These are phyloP conservation scores for Saccharomyces pastorianus DNA, from an alignment of 1,139 yeast species.

Conservation along the genomic window DNA sequence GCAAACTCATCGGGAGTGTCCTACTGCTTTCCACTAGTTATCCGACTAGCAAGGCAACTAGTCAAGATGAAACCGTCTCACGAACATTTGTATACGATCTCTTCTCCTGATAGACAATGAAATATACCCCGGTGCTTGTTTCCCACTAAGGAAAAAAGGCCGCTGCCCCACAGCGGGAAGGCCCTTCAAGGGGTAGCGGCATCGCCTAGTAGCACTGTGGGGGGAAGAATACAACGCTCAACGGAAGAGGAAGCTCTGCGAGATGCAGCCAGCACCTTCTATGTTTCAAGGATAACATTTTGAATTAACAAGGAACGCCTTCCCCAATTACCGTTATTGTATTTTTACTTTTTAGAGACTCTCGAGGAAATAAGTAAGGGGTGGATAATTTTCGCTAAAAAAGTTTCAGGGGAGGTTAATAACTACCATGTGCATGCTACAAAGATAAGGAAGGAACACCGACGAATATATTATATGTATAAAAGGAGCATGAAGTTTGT, in stretches of 20 bases:
- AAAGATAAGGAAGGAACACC: not conserved
- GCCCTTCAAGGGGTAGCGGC: not conserved
- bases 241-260: not conserved
- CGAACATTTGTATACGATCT: not conserved
- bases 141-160: not conserved
- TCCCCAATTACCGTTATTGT: not conserved
- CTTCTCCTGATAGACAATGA: not conserved
- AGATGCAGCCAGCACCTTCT: not conserved
- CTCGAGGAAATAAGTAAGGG: conserved; percentile 1
- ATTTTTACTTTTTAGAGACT: not conserved
- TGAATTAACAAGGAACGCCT: not conserved
- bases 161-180: not conserved
- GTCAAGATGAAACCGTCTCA: not conserved
- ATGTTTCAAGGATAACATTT: not conserved
- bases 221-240: not conserved
- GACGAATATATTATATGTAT: not conserved
- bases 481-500: not conserved
- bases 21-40: not conserved
- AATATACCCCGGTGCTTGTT: not conserved
- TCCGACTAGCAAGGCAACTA: not conserved
- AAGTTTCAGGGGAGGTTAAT: not conserved
- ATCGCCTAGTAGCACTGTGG: not conserved
- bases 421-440: not conserved
- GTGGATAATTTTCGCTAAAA: not conserved
- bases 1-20: not conserved